Base-by-base conservation (phyloP, 75 land plant genomes). In the Selaginella tamariscina region DNA sequence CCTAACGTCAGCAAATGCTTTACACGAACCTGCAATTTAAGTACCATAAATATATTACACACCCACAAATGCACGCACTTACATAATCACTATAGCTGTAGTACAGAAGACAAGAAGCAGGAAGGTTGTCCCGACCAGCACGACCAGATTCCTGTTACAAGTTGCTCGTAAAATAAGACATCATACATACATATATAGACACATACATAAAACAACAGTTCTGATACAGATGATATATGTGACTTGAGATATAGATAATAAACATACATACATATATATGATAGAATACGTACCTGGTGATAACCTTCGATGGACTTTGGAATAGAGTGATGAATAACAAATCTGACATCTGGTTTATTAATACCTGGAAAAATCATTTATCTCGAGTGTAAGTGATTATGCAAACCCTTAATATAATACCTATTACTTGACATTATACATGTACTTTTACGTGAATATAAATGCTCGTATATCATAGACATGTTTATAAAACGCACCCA, bases 291-390 rank as follows among this genome's bases (percentile, higher is more conserved):
- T 73, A 89, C 98, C 88, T 94, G 98, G 77, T 94, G 98, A 70
- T 94, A 94, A 21, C 92, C 91, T 82, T 94, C 98, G 74, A 94
- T 85, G 8, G 98, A 94, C 72, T 94, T 94, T 55, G 98, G 98
- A 56, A 94, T 64, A 29, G 98, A 94, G 74, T 94, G 98, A 69
- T 94, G 98, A 70, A 94, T 94, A 32, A 94, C 96, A 82, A 94
- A 94, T 27, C 98, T 82, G 33, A 94, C 98, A 82, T 94, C 98
- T 29, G 96, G 98, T 73, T 94, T 94, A 66, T 94, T 94, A 65
- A 94, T 94, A 73, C 98, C 96, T 94, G 84, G 49, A 27, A 11
- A 0, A 23, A 21, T 11, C 18, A 11, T 49, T 11, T 20, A 49
- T 49, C 18, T 49, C 20, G 20, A 49, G 20, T 49, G 54, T 20